Base-by-base conservation (phyloP, 331 rosid genomes). In the Quercus phellos region DNA sequence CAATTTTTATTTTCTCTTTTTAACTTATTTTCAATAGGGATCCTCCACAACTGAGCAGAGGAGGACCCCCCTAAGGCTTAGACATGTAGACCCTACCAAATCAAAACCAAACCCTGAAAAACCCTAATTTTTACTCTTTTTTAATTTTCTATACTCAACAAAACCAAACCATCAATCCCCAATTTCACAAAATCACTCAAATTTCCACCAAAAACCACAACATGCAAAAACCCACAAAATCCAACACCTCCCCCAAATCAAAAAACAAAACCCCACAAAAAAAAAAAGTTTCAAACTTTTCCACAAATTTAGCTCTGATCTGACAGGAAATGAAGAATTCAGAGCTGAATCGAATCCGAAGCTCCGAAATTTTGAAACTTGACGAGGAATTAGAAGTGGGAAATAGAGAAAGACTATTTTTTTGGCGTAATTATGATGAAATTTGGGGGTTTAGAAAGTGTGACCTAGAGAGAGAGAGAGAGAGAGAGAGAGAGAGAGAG, bases 41-140 rank as follows among this genome's bases (percentile, higher is more conserved):
- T 82, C 94, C 87, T 82, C 89, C 88, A 85, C 87, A 55, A 71
- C 88, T 30, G 87, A 72, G 90, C 88, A 89, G 96, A 90, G 94
- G 93, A 89, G 94, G 93, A 89, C 86, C 91, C 96, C 88, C 85
- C 85, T 59, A 88, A 81, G 38, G 80, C 80, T 79, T 58, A 81
- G 67, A 86, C 90, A 92, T 90, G 88, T 92, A 85, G 85, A 69
- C 67, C 55, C 72, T 66, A 68, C 78, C 55, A 68, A 80, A 61
- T 74, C 68, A 77, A 80, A 72, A 35, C 55, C 77, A 55, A 73
- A 68, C 70, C 34, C 42, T 26, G 67, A 30, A 63, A 70, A 10
- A 72, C 54, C 24, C 74, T 27, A 55, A 60, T 56, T 72, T 51
- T 29, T 72, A 50, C 53, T 46, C 16, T 46, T 11, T 46, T 46